phyloP scores from a whole-genome alignment of 192 early-diverging fungal species.

The Cetraspora pellucida region DNA sequence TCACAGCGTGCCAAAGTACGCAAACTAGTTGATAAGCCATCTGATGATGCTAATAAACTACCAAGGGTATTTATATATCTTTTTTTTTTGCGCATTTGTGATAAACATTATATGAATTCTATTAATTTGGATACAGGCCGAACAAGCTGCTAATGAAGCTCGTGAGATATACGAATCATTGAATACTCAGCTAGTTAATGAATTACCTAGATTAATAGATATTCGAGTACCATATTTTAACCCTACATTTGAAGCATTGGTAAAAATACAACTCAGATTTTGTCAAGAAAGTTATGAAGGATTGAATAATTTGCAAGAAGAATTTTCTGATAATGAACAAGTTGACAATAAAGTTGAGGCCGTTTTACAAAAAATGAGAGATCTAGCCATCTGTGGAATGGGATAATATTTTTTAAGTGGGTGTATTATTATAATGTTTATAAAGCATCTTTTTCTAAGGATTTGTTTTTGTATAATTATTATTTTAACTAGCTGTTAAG shows the following conservation, averaged over 20 bases:
- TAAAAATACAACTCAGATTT: slow-evolving; percentile 92
- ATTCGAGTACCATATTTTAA: slow-evolving; percentile 88
- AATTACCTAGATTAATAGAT: slow-evolving; percentile 91
- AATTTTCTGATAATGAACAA: slow-evolving; percentile 62
- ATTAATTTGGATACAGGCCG: slow-evolving; percentile 58
- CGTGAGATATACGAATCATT: slow-evolving; percentile 78
- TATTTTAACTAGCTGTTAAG: no score
- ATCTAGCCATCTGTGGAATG: slow-evolving; percentile 87
- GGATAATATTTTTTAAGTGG: slow-evolving; percentile 36
- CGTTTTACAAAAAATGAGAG: slow-evolving; percentile 87
- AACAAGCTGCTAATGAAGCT: slow-evolving; percentile 76
- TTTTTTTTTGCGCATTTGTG: background rate
- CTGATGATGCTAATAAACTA: slow-evolving; percentile 67
- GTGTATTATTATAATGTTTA: no score
- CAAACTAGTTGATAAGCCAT: slow-evolving; percentile 82
- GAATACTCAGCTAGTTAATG: slow-evolving; percentile 78
- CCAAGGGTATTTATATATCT: slow-evolving; percentile 51
- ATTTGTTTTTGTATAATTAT: no score
- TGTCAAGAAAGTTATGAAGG: slow-evolving; percentile 78
- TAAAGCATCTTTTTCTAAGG: no score
- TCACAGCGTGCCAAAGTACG: slow-evolving; percentile 66
- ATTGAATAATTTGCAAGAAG: slow-evolving; percentile 66
- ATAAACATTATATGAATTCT: slow-evolving; percentile 1
- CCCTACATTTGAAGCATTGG: slow-evolving; percentile 94
- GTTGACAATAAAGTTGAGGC: slow-evolving; percentile 76